phyloP scores from a whole-genome alignment of 306 rosid species.

The Ochetophila trinervis region DNA sequence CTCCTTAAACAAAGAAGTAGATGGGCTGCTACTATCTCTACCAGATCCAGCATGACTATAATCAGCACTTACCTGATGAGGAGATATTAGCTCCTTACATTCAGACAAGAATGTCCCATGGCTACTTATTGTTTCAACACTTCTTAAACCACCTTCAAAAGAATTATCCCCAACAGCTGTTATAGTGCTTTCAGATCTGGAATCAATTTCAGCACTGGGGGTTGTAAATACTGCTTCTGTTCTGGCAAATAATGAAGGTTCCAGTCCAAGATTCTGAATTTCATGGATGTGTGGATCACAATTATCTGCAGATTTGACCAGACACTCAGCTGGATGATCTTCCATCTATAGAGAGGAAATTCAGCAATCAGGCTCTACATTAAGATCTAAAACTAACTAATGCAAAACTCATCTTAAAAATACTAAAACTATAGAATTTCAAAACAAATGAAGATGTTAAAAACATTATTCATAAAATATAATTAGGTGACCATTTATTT shows the following conservation, averaged over 20 bases:
- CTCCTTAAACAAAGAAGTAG: slow-evolving; percentile 71
- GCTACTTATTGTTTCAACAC: slow-evolving; percentile 37
- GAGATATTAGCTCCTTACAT: slow-evolving; percentile 65
- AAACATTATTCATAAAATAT: not conserved
- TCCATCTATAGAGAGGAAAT: slow-evolving; percentile 61
- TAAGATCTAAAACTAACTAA: not conserved
- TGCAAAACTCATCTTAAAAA: not conserved
- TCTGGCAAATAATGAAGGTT: slow-evolving; percentile 33
- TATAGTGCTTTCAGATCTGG: slow-evolving; percentile 30
- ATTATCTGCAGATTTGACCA: slow-evolving; percentile 36
- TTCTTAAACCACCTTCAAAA: slow-evolving; percentile 48
- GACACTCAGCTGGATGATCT: slow-evolving; percentile 47
- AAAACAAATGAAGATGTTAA: not conserved
- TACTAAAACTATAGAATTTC: not conserved
- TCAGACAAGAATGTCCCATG: slow-evolving; percentile 52
- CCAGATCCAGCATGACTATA: slow-evolving; percentile 52
- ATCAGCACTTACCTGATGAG: slow-evolving; percentile 68
- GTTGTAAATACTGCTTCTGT: slow-evolving; percentile 37
- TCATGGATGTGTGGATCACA: slow-evolving; percentile 28
- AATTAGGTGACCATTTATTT: not conserved
- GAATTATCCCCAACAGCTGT: slow-evolving; percentile 23
- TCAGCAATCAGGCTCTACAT: slow-evolving; percentile 9
- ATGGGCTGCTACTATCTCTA: slow-evolving; percentile 56
- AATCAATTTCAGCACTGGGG: slow-evolving; percentile 40
- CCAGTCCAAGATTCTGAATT: slow-evolving; percentile 39